Evolutionary conservation across 2,329 filamentous ascomycete species (phyloP), one percentile per base, ranked within the genome.

Genomic region (Fusarium heterosporum): DNA sequence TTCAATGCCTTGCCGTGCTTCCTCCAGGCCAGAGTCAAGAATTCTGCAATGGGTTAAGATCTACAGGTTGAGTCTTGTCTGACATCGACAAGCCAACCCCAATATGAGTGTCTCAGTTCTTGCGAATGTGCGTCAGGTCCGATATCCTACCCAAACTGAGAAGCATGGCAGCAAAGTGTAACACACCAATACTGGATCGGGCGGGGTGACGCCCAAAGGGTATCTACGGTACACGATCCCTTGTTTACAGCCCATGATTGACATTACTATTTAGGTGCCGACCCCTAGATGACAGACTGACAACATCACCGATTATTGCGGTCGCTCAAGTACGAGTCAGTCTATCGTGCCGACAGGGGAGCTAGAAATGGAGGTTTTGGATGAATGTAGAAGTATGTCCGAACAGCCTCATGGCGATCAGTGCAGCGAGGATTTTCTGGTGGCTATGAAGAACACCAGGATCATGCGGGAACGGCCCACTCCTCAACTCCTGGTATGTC

Each of bases 301-400:
- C 47, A 36, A n/a, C 16, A n/a, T 36, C 34, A 16, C 32, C 10
- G 32, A 14, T 36, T 61, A 22, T 61, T 36, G 22, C 49, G 26
- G 57, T 39, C 32, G 50, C 41, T 34, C 26, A 22, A 22, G 55
- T 55, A 55, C 70, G 69, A 72, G 70, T 72, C 68, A 69, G 65
- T 56, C 42, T 57, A 43, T 64, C 62, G 69, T 62, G 25, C 62
- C 55, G 54, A 63, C 61, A 56, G 50, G 45, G 57, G 62, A 48
- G 47, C 57, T 19, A 55, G 55, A 43, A 62, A 69, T 69, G 51
- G 64, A 59, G 57, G 70, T 47, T 66, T 60, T 67, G 53, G 62
- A 69, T 69, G 65, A 64, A 55, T 63, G 42, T 38, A 68, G 65
- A 63, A 68, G 49, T 64, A 70, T 60, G 46, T 72, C 56, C 50